Percentiles rank a stretch among this genome's conserved stretches.
These are phyloP conservation scores for Toxicodendron radicans DNA, from an alignment of 345 rosid genomes.

Conservation along the genomic window DNA sequence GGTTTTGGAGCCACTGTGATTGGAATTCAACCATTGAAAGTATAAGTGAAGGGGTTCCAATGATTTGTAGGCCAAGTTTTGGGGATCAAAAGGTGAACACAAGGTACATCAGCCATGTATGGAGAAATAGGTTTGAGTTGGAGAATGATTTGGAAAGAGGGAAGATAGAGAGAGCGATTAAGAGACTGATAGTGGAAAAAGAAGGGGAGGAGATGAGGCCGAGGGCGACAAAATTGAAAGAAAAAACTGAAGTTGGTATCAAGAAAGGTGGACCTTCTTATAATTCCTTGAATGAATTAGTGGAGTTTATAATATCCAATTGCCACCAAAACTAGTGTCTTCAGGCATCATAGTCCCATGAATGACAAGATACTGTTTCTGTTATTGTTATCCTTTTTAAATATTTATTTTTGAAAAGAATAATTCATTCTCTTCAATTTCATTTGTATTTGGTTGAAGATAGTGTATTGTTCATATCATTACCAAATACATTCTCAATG, in stretches of 20 bases:
- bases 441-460: no score
- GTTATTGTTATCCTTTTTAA: no score
- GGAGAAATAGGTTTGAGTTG: neutral
- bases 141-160: constrained; percentile 1
- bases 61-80: neutral
- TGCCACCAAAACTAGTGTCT: no score
- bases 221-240: neutral
- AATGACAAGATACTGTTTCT: no score
- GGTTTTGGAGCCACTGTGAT: neutral
- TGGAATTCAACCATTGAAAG: constrained; percentile 3
- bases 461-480: no score
- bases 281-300: neutral
- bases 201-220: neutral
- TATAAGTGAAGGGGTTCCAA: constrained; percentile 2
- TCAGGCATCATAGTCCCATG: no score
- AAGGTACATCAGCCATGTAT: neutral
- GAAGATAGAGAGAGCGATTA: neutral
- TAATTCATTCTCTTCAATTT: no score
- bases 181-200: neutral
- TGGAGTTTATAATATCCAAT: neutral
- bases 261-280: neutral
- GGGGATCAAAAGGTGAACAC: neutral
- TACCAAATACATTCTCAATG: no score
- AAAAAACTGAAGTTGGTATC: no score
- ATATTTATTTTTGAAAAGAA: no score